Base-by-base conservation (phyloP, 1,284 basidiomycete genomes). In the Cutaneotrichosporon arboriforme region DNA sequence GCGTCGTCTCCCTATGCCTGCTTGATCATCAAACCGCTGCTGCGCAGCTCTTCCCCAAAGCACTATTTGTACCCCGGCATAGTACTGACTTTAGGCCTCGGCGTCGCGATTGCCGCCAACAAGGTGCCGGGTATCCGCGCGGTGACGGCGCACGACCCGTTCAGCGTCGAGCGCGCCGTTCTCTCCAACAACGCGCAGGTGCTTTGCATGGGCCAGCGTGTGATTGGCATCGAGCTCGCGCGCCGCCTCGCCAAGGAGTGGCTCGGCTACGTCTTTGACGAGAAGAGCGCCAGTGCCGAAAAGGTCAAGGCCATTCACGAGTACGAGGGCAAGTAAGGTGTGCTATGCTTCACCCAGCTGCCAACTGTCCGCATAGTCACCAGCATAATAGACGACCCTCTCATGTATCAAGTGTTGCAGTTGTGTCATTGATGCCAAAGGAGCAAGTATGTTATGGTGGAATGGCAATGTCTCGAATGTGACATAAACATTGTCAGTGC, bases 101-200 rank as follows among this genome's bases (percentile, higher is more conserved):
- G 73, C 36, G 76, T 77, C 41, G 75, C 76, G 41, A 77, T 77
- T 52, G 62, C 69, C 8, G 76, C 76, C 22, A 69, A 70, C 61
- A 73, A 73, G 54, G 76, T 77, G 15, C 69, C 72, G 23, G 75
- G 75, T 20, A 70, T 77, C 46, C 65, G 76, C 33, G 73, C 72
- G 33, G 73, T 70, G 12, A 74, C 73, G 22, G 74, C 74, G 0
- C 76, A 77, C 65, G 77, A 78, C 58, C 67, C 68, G 2, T 77
- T 76, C 67, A 73, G 70, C 33, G 76, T 77, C 47, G 77, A 77
- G 59, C 63, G 77, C 12, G 62, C 75, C 20, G 63, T 78, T 46
- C 70, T 77, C 40, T 72, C 69, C 43, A 77, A 78, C 60, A 69
- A 78, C 57, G 75, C 73, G 21, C 77, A 78, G 61, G 70, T 78